phyloP scores from a whole-genome alignment of 1,139 yeast species.

The Pichia sp. region DNA sequence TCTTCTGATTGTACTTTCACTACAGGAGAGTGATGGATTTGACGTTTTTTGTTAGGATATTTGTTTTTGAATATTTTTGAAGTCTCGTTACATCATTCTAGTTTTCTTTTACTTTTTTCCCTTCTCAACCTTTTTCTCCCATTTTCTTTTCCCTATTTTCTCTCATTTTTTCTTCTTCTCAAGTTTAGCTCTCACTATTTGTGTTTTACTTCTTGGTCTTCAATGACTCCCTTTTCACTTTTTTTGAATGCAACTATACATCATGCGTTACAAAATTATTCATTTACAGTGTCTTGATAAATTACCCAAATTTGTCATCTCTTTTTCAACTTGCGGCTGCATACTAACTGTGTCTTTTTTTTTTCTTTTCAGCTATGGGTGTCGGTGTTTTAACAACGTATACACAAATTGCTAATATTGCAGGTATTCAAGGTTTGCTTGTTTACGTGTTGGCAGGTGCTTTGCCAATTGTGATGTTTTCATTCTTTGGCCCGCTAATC shows the following conservation, averaged over 20 bases:
- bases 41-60: constrained; percentile 4
- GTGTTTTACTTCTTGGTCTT: not conserved
- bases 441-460: constrained; percentile 83
- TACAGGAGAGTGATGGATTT: not conserved
- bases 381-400: constrained; percentile 85
- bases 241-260: not conserved
- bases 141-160: not conserved
- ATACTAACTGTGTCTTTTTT: constrained; percentile 14
- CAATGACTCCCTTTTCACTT: not conserved
- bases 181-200: not conserved
- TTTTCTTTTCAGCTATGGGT: constrained; percentile 62
- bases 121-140: not conserved
- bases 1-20: not conserved
- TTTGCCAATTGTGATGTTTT: constrained; percentile 77
- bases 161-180: not conserved
- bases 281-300: constrained; percentile 3
- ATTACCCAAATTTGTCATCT: not conserved
- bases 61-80: constrained; percentile 1
- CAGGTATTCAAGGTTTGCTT: constrained; percentile 83
- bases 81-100: not conserved
- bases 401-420: constrained; percentile 77
- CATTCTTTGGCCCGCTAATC: constrained; percentile 75
- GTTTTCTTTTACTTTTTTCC: not conserved
- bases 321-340: not conserved
- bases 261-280: not conserved